Base-by-base conservation (phyloP, 768 basidiomycete genomes). In the Pholiota microspora region DNA sequence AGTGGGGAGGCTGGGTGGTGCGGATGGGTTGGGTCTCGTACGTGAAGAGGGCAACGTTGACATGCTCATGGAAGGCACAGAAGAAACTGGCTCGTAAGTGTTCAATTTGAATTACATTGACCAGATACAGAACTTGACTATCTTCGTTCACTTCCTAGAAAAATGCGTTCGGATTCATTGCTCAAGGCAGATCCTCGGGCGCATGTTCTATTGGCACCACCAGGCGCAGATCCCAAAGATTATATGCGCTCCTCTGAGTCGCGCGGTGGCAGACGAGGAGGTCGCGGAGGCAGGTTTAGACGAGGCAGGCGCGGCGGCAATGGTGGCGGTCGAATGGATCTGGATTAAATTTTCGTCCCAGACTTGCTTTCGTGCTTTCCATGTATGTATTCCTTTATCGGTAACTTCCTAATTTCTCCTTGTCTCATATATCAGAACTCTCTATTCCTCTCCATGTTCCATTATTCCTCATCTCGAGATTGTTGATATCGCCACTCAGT, bases 111-210 rank as follows among this genome's bases (percentile, higher is more conserved):
- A 13, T 7, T n/a, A 2, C 34, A 21, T 32, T 10, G 7, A 7
- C 21, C 4, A 4, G 10, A 8, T 10, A 18, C 12, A 7, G 15
- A 15, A 16, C 28, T 42, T 35, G n/a, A 45, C 31, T 44, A 18
- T 48, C 18, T 49, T 25, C 15, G 2, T 29, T 27, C 12, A 49
- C 48, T 48, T 42, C 29, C 4, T 61, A 93, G 92, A 56, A 94
- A 92, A 81, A 77, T 94, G 77, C 88, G 92, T 50, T 93, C 92
- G 2, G 92, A 94, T 65, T 82, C 82, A 1, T 77, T 93, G 46
- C 67, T 91, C 28, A 74, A 75, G 27, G 71, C 72, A 18, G 80
- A 80, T 55, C 80, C 86, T n/a, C 82, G 89, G 24, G 88, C 89
- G 3, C 76, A 80, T 10, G 79, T 92, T 0, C 73, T 90, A 18